Conservation (phyloP, 208 protist species). For the Phytomonas francai region DNA sequence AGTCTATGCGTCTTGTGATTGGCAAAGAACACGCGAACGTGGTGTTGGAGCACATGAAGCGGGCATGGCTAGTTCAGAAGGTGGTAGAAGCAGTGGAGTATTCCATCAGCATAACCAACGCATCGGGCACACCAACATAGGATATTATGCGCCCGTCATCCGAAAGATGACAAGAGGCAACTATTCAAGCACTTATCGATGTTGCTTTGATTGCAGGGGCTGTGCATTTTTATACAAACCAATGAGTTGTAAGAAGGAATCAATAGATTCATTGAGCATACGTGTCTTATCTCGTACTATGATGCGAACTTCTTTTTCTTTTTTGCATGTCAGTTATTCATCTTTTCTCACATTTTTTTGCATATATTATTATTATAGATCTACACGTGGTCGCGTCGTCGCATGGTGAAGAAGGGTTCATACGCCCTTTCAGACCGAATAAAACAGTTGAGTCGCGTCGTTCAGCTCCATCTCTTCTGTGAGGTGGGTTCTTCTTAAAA, state of each 20-base stretch:
- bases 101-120: background rate
- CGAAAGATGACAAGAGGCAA: background rate
- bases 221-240: background rate
- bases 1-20: background rate
- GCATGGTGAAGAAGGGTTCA: background rate
- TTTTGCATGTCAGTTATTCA: background rate
- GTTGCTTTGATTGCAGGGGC: background rate
- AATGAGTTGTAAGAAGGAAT: background rate
- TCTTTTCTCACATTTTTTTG: background rate
- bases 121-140: background rate
- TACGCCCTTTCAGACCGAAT: background rate
- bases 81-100: constrained; percentile 12
- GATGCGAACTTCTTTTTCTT: background rate
- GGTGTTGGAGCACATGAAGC: constrained; percentile 17
- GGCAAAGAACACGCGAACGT: background rate
- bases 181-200: background rate
- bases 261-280: background rate
- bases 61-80: constrained; percentile 21
- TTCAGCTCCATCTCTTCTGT: background rate
- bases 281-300: background rate
- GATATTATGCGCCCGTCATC: background rate
- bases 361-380: background rate
- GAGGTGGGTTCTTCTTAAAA: background rate
- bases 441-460: background rate
- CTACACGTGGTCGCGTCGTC: background rate